These are phyloP conservation scores for Hypholoma sublateritium DNA, from an alignment of 768 basidiomycete genomes.

Conservation along the genomic window DNA sequence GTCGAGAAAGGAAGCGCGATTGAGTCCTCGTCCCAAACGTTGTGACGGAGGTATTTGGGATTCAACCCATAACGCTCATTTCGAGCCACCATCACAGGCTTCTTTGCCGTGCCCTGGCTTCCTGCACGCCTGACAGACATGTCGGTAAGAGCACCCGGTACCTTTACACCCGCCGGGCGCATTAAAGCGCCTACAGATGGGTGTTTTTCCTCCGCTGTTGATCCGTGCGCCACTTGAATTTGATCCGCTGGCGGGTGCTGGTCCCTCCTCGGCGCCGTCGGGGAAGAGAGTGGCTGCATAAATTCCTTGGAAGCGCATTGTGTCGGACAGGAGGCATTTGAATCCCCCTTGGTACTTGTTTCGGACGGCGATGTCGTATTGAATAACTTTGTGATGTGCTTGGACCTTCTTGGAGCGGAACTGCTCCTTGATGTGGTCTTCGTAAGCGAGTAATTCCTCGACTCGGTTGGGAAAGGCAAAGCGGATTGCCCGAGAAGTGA, in stretches of 20 bases:
- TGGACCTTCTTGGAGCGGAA: constrained; percentile 16
- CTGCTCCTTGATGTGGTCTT: constrained; percentile 20
- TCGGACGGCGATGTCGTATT: constrained; percentile 30
- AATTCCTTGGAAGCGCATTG: background rate
- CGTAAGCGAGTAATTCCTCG: constrained; percentile 25
- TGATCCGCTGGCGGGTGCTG: background rate
- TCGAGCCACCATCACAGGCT: background rate
- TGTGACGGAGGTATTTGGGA: constrained; percentile 13
- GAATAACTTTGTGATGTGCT: constrained; percentile 22
- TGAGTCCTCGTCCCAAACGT: constrained; percentile 10
- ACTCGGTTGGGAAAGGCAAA: constrained; percentile 27
- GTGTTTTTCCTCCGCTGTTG: background rate
- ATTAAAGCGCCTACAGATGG: background rate
- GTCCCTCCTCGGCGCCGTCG: no score
- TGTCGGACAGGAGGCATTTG: background rate
- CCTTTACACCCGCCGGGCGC: background rate
- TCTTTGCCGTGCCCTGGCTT: background rate
- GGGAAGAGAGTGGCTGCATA: background rate
- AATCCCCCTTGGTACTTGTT: constrained; percentile 16
- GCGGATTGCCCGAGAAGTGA: constrained; percentile 10
- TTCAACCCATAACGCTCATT: background rate
- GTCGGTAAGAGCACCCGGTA: background rate
- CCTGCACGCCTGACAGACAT: background rate
- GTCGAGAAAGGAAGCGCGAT: background rate
- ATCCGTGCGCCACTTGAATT: background rate